Base-by-base conservation (phyloP, 441 rosid species). In the Pelargonium citronellum region DNA sequence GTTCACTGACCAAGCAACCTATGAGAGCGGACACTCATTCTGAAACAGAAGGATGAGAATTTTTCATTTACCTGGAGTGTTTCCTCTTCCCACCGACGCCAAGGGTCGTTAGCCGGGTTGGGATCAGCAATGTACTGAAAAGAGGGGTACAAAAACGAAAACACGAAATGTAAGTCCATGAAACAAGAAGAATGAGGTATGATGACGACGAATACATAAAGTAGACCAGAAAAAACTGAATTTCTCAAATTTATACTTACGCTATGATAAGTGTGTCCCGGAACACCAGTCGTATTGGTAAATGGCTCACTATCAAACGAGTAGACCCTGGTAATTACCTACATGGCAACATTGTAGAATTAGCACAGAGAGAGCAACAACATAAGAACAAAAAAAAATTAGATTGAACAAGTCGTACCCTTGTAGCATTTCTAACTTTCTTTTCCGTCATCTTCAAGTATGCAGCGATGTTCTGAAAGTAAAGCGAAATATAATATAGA, bases 391-490 rank as follows among this genome's bases (percentile, higher is more conserved):
- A 69, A 27, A 34, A 64, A 58, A 30, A 24, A 2, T 37, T 43
- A 8, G 4, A 34, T 34, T 19, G 20, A 55, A 69, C 15, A 64
- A 69, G 72, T 58, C 30, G 60, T 86, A 94, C 99, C 94, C 91
- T 91, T 15, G 96, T 89, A 64, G 97, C 99, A 78, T 91, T 91
- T 76, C 86, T 80, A 64, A 92, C 94, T 90, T 92, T 95, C 82
- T 85, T 90, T 78, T 86, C 83, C 1, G 99, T 90, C 89, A 95
- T 90, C 77, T 92, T 95, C 74, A 95, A 82, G 64, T 79, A 83
- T 74, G 89, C 88, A 55, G 97, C 97, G 68, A 95, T 89, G 75
- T 87, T 89, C 99, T 95, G 91, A 47, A 80, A 83, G 66, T 16
- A 69, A 7, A 49, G 68, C 30, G 66, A 19, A 64, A 70, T 8